Evolutionary conservation across 83 land plant species (phyloP), one percentile per base, ranked within the genome.

Genomic region (Isoetes engelmannii): DNA sequence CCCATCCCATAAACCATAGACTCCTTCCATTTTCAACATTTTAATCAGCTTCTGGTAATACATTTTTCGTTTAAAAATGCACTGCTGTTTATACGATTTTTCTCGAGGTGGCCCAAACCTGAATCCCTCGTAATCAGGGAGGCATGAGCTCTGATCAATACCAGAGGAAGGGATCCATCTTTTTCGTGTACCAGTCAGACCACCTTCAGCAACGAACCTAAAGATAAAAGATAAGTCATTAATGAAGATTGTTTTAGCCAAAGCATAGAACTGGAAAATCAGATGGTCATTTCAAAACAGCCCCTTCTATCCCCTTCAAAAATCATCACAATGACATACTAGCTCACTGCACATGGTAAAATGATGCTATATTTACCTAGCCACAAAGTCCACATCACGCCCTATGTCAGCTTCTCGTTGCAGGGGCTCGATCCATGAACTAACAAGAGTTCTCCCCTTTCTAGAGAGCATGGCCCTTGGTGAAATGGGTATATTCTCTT

Each of bases 401-500:
- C 99, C 99, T 61, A 89, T 75, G 76, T 96, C 97, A 63, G 97
- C 97, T 80, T 87, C 99, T 71, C 89, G 86, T 80, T 92, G 88
- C 41, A 96, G 63, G 59, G 99, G 99, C 70, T 96, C 99, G 76
- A 96, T 92, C 99, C 99, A 96, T 18, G 99, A 92, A 76, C 97
- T 92, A 50, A 92, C 97, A 43, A 96, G 48, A 13, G 95, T 85
- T 13, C 99, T 86, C 12, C 96, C 96, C 65, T 92, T 96, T 79
- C 82, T 78, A 79, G 82, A 85, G 47, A 96, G 81, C 90, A 95
- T 92, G 44, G 99, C 97, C 69, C 99, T 79, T 67, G 87, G 81
- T 46, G 97, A 75, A 74, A 96, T 76, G 4, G 80, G 75, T 68
- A 92, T 89, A 68, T 89, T 83, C 69, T 96, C 99, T 68, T 65